Evolutionary conservation across 108 stramenopile species (phyloP), one percentile per base, ranked within the genome.

Genomic region (Cylindrotheca fusiformis): DNA sequence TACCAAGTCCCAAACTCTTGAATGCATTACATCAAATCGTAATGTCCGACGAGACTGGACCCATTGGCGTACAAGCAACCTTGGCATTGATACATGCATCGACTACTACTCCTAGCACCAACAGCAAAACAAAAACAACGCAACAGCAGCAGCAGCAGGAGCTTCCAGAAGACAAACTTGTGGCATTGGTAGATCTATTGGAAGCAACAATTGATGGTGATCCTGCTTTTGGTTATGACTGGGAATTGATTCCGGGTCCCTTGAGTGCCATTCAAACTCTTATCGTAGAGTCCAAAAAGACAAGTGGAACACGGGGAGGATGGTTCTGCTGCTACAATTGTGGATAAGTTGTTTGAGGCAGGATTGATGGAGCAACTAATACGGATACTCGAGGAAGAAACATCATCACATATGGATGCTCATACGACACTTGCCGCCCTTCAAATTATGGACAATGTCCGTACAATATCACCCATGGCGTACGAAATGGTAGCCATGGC

Each of bases 171-270:
- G 6, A 6, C 5, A 51, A 5, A 5, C n/a, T 51, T 8, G 6
- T 51, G 5, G 6, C 18, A 17, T n/a, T 51, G 50, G 14, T 51
- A 6, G 20, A 51, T n/a, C n/a, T 51, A n/a, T n/a, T 51, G n/a
- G 50, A n/a, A n/a, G 21, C 18, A 6, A 21, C 50, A 19, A 51
- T 51, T 17, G 50, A 51, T 51, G 50, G 50, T 6, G 50, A 51
- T 51, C 20, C 21, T 5, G 50, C 20, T 4, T 51, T n/a, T 51
- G 50, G 50, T 6, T 21, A 21, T n/a, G 18, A 21, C 5, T 51
- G 50, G 50, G 50, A 51, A 5, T 51, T 51, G 50, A 51, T 51
- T 5, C 50, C 50, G 5, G 50, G 50, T n/a, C 50, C 50, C 6
- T n/a, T 51, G 50, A 51, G 50, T 51, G 50, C 50, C 6, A 51